Evolutionary conservation across 345 rosid species (phyloP).

Genomic region (Arabidopsis thaliana): TAIR10.1 NC_003074.8:19976501-19977000

Average conservation of each 20-base stretch:
- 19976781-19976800: slow-evolving; percentile 66
- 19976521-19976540: slow-evolving; percentile 60
- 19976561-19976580: slow-evolving; percentile 87
- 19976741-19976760: slow-evolving; percentile 84
- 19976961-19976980: slow-evolving; percentile 87
- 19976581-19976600: slow-evolving; percentile 61
- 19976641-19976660: slow-evolving; percentile 52
- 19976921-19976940: slow-evolving; percentile 84
- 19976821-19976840: slow-evolving; percentile 67
- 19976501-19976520: slow-evolving; percentile 82
- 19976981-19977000: slow-evolving; percentile 87
- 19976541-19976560: slow-evolving; percentile 63
- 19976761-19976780: slow-evolving; percentile 73
- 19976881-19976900: slow-evolving; percentile 84
- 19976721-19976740: slow-evolving; percentile 75
- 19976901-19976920: slow-evolving; percentile 83
- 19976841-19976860: slow-evolving; percentile 75
- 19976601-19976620: slow-evolving; percentile 62
- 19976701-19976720: slow-evolving; percentile 86
- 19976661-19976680: slow-evolving; percentile 93
- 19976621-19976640: slow-evolving; percentile 68
- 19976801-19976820: slow-evolving; percentile 70
- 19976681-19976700: slow-evolving; percentile 90
- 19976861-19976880: slow-evolving; percentile 91
- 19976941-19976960: slow-evolving; percentile 60